Conservation (phyloP, 1,284 basidiomycete genomes). For the Inonotus obliquus region DNA sequence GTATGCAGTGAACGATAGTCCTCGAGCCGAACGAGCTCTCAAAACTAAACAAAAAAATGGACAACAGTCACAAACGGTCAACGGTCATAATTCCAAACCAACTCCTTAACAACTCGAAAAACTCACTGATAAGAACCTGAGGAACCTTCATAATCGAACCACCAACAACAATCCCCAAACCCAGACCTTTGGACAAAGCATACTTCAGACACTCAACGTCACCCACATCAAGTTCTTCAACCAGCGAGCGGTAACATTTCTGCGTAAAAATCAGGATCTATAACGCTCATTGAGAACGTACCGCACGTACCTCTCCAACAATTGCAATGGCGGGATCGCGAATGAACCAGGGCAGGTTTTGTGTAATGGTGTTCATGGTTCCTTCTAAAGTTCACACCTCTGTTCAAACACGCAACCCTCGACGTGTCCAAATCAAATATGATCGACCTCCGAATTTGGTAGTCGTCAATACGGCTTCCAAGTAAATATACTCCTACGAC, state of each 20-base stretch:
- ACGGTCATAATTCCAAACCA: background rate
- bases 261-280: conserved; percentile 28
- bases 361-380: conserved; percentile 63
- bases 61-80: too few relatives aligned
- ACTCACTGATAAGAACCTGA: conserved; percentile 73
- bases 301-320: conserved; percentile 67
- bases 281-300: background rate
- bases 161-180: conserved; percentile 89
- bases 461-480: background rate
- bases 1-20: conserved; percentile 79
- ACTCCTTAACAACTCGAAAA: background rate
- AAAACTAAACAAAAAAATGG: conserved; percentile 43
- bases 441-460: background rate
- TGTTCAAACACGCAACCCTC: background rate
- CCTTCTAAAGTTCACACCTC: background rate
- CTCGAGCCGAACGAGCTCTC: conserved; percentile 69
- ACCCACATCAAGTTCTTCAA: conserved; percentile 85
- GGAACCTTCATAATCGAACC: conserved; percentile 96
- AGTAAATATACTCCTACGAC: too few relatives aligned
- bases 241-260: conserved; percentile 89
- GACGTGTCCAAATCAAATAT: background rate
- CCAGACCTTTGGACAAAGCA: conserved; percentile 87
- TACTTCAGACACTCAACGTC: conserved; percentile 87
- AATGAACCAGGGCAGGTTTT: conserved; percentile 78
- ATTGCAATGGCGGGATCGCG: conserved; percentile 77